phyloP scores from a whole-genome alignment of 768 basidiomycete genomes.

The Peribolospora baueri region DNA sequence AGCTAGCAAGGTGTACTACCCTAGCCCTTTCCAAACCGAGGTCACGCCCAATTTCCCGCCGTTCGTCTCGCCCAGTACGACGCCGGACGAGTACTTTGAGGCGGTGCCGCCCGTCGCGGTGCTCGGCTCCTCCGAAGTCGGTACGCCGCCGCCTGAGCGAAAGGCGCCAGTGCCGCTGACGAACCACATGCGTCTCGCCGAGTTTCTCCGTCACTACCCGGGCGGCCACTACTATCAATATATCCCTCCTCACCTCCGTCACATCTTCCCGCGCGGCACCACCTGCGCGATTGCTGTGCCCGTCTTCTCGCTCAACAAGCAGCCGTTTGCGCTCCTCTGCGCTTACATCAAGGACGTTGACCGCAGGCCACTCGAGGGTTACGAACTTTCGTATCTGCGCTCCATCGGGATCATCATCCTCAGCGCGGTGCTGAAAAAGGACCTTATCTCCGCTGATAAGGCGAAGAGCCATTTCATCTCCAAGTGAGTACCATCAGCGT shows the following conservation, averaged over 20 bases:
- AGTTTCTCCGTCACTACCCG: too few relatives aligned
- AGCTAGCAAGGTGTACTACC: too few relatives aligned
- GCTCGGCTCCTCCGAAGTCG: slow-evolving; percentile 34
- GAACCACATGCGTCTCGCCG: too few relatives aligned
- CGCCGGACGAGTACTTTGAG: too few relatives aligned
- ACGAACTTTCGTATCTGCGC: slow-evolving; percentile 59
- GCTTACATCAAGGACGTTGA: slow-evolving; percentile 57
- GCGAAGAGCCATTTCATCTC: slow-evolving; percentile 80
- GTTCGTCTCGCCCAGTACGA: too few relatives aligned
- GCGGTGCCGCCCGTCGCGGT: slow-evolving; percentile 42
- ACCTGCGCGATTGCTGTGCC: too few relatives aligned
- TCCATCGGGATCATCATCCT: slow-evolving; percentile 56
- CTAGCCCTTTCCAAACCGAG: too few relatives aligned
- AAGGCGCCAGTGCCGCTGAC: too few relatives aligned
- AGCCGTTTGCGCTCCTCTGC: slow-evolving; percentile 65
- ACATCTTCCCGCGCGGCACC: too few relatives aligned
- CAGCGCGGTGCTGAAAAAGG: slow-evolving; percentile 68
- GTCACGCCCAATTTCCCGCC: too few relatives aligned
- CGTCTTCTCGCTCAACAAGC: slow-evolving; percentile 1
- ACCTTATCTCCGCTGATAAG: slow-evolving; percentile 86
- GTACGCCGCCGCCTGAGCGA: slow-evolving; percentile 22
- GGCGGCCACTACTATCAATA: too few relatives aligned
- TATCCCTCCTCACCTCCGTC: too few relatives aligned
- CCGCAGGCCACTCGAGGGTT: slow-evolving; percentile 41
- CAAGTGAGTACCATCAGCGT: slow-evolving; percentile 30